Conservation (phyloP, 495 filamentous ascomycete species). For the Friedmanniomyces simplex region DNA sequence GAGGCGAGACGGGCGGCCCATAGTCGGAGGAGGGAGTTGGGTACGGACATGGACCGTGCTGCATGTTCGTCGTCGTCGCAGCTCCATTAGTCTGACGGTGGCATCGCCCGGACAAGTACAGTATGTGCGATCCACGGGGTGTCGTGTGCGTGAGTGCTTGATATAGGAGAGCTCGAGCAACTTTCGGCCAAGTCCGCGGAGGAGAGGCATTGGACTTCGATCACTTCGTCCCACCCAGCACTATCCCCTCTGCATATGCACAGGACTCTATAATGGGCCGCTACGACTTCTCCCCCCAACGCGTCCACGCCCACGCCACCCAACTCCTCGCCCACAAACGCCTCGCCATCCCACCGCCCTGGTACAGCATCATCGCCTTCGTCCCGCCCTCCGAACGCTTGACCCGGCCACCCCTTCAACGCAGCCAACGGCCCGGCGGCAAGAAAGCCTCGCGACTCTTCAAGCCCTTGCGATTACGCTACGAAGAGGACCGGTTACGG, state of each 20-base stretch:
- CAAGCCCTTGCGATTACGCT: slow-evolving; percentile 63
- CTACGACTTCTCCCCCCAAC: slow-evolving; percentile 60
- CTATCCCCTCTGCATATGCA: not conserved
- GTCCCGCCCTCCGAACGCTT: slow-evolving; percentile 75
- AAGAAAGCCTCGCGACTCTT: slow-evolving; percentile 52
- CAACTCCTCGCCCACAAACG: slow-evolving; percentile 44
- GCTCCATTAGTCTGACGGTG: not conserved
- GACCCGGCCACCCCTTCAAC: slow-evolving; percentile 39
- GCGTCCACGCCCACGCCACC: slow-evolving; percentile 58
- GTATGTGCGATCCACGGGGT: not conserved
- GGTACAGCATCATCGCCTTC: slow-evolving; percentile 61
- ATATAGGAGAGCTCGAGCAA: not conserved
- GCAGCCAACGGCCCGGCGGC: slow-evolving; percentile 8
- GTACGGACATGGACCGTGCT: slow-evolving; percentile 53
- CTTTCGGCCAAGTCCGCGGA: not conserved
- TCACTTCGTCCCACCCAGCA: not conserved
- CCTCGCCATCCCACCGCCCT: slow-evolving; percentile 49
- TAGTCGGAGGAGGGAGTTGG: slow-evolving; percentile 34
- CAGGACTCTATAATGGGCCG: slow-evolving; percentile 45
- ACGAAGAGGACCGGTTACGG: slow-evolving; percentile 78
- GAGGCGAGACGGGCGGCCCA: slow-evolving; percentile 40
- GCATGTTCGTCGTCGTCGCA: slow-evolving; percentile 46
- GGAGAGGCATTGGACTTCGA: not conserved
- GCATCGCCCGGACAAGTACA: not conserved
- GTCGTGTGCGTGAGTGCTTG: not conserved